These are phyloP conservation scores for Debaryomycetaceae sp. DNA, from an alignment of 1,139 yeast genomes.

Conservation along the genomic window DNA sequence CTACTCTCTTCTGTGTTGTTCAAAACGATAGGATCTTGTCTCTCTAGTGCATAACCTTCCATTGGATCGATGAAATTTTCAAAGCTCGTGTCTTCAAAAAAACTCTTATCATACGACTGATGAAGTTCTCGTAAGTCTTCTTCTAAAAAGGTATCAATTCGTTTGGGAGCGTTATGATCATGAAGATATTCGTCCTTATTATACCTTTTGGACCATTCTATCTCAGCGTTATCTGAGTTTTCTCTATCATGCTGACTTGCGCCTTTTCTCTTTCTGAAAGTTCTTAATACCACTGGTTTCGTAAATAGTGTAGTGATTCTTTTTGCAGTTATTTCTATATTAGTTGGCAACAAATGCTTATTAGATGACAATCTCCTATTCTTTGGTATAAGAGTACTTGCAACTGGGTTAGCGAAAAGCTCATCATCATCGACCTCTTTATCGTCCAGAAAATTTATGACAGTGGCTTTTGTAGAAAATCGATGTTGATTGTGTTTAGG, in stretches of 20 bases:
- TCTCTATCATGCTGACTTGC: slow-evolving; percentile 8
- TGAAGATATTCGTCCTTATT: slow-evolving; percentile 8
- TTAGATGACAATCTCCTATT: slow-evolving; percentile 28
- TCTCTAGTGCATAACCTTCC: slow-evolving; percentile 22
- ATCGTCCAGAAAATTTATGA: slow-evolving; percentile 50
- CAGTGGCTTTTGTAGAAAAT: slow-evolving; percentile 31
- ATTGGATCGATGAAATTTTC: slow-evolving; percentile 44
- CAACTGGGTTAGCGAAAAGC: slow-evolving; percentile 51
- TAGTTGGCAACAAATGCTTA: slow-evolving; percentile 64
- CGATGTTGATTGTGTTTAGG: slow-evolving; percentile 2
- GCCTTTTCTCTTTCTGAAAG: slow-evolving; percentile 21
- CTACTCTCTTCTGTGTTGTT: slow-evolving; percentile 31
- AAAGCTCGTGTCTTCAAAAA: slow-evolving; percentile 12
- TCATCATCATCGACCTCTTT: slow-evolving; percentile 31
- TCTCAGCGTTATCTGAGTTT: slow-evolving; percentile 56
- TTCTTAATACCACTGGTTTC: slow-evolving; percentile 52
- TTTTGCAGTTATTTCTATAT: slow-evolving; percentile 68
- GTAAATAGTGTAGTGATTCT: slow-evolving; percentile 65
- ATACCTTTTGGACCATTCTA: slow-evolving; percentile 1
- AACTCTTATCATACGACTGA: slow-evolving; percentile 41
- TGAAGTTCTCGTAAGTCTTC: slow-evolving; percentile 19
- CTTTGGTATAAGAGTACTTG: slow-evolving; percentile 30
- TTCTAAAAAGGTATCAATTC: background rate
- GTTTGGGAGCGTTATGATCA: slow-evolving; percentile 35
- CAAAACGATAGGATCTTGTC: slow-evolving; percentile 20